A percentile compares a stretch with the other conserved stretches of the same genome.
phyloP scores from a whole-genome alignment of 140 eudicot species.

The Erigeron philadelphicus region DNA sequence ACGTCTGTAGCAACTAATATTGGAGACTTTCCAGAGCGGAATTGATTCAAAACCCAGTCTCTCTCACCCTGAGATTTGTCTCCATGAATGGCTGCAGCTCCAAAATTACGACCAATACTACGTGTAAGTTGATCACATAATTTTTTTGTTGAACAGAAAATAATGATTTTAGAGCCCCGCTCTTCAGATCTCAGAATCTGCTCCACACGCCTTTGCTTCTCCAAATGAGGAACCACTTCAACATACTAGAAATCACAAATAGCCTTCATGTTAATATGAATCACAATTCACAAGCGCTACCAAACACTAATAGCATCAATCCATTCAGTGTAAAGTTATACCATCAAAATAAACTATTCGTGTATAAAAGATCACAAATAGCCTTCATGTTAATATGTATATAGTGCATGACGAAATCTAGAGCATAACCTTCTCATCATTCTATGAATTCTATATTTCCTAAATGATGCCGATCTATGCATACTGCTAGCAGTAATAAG shows the following conservation, averaged over 20 bases:
- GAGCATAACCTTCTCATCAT: not conserved
- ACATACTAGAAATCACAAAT: slow-evolving; percentile 41
- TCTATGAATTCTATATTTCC: not conserved
- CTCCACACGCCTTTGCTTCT: slow-evolving; percentile 87
- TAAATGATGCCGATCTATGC: not conserved
- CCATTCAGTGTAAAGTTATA: not conserved
- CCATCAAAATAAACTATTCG: not conserved
- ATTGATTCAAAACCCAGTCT: slow-evolving; percentile 77
- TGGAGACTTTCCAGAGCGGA: slow-evolving; percentile 68
- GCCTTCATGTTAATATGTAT: too few species aligned
- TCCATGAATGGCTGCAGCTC: slow-evolving; percentile 96
- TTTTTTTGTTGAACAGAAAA: slow-evolving; percentile 56
- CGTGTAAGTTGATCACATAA: slow-evolving; percentile 78
- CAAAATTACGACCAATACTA: slow-evolving; percentile 66
- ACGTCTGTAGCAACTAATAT: slow-evolving; percentile 92
- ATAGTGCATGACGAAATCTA: not conserved
- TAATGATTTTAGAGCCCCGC: slow-evolving; percentile 70
- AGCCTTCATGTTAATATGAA: not conserved
- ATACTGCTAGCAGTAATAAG: not conserved
- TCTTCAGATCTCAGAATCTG: slow-evolving; percentile 89
- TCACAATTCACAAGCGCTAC: not conserved
- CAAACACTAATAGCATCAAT: not conserved
- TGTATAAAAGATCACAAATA: not conserved
- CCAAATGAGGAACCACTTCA: slow-evolving; percentile 85
- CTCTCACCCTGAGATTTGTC: slow-evolving; percentile 84